Conservation (phyloP, 2,329 filamentous ascomycete species). For the Phialophora tarda region DNA sequence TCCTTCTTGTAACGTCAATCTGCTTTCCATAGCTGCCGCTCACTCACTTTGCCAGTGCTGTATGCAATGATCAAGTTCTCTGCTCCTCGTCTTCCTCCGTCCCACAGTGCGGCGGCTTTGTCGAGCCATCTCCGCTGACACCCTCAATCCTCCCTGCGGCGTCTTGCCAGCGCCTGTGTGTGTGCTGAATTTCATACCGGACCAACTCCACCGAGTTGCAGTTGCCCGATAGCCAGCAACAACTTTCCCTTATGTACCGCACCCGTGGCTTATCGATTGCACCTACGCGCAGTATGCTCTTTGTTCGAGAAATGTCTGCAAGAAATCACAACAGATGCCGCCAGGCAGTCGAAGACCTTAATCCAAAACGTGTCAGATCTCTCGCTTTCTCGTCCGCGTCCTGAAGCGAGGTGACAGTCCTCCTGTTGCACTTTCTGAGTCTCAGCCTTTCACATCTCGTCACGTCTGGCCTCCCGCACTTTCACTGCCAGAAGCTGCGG, state of each 20-base stretch:
- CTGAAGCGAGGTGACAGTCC: not conserved
- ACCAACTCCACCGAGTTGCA: conserved; percentile 23
- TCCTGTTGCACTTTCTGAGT: not conserved
- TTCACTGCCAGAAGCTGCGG: not conserved
- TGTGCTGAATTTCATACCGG: conserved; percentile 5
- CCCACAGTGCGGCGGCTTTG: not conserved
- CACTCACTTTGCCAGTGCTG: not conserved
- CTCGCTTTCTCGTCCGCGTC: not conserved
- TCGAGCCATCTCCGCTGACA: not conserved
- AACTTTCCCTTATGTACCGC: conserved; percentile 2
- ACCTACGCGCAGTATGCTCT: not conserved
- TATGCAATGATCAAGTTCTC: conserved; percentile 8
- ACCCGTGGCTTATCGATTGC: conserved; percentile 1
- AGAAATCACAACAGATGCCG: not conserved
- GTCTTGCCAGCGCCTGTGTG: not conserved
- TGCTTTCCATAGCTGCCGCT: conserved; percentile 3
- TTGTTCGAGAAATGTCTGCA: not conserved
- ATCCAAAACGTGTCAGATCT: not conserved
- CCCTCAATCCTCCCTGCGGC: not conserved
- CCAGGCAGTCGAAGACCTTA: not conserved
- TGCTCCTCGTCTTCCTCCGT: conserved; percentile 6
- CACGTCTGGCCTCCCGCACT: not conserved
- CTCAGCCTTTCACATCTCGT: not conserved
- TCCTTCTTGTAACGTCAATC: conserved; percentile 11
- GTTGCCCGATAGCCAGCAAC: conserved; percentile 17